phyloP scores from a whole-genome alignment of 805 yeast genomes.

The Kodamaea fukazawae region DNA sequence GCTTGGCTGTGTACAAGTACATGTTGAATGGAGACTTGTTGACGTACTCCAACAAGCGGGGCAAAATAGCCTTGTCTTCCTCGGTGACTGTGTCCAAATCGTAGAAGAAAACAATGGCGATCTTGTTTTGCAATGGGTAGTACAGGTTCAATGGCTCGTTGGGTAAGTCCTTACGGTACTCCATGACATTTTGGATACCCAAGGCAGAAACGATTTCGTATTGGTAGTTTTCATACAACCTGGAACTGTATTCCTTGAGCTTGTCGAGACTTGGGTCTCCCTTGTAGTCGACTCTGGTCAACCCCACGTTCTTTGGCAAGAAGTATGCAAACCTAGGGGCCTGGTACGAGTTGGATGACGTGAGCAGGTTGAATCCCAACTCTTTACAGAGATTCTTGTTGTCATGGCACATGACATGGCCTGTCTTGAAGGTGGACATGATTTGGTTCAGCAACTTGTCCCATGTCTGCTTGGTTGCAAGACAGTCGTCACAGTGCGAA shows the following conservation, averaged over 20 bases:
- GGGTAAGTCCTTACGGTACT: constrained; percentile 27
- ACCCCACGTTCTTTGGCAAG: constrained; percentile 49
- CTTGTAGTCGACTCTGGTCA: constrained; percentile 47
- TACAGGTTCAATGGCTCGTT: constrained; percentile 28
- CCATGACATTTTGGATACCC: constrained; percentile 30
- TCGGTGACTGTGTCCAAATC: constrained; percentile 48
- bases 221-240: constrained; percentile 47
- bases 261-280: constrained; percentile 28
- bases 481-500: constrained; percentile 46
- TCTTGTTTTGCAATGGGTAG: constrained; percentile 39
- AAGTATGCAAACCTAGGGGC: constrained; percentile 49
- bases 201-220: constrained; percentile 32
- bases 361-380: constrained; percentile 43
- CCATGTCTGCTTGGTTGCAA: constrained; percentile 57
- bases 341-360: constrained; percentile 12
- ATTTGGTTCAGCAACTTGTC: constrained; percentile 51
- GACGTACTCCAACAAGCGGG: constrained; percentile 58
- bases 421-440: constrained; percentile 36
- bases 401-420: constrained; percentile 59
- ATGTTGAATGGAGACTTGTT: constrained; percentile 57
- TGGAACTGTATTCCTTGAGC: constrained; percentile 44
- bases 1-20: constrained; percentile 51
- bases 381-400: constrained; percentile 51
- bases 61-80: constrained; percentile 64
- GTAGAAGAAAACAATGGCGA: constrained; percentile 54